These are phyloP conservation scores for Irpex lacteus DNA, from an alignment of 1,284 basidiomycete species.

Conservation along the genomic window DNA sequence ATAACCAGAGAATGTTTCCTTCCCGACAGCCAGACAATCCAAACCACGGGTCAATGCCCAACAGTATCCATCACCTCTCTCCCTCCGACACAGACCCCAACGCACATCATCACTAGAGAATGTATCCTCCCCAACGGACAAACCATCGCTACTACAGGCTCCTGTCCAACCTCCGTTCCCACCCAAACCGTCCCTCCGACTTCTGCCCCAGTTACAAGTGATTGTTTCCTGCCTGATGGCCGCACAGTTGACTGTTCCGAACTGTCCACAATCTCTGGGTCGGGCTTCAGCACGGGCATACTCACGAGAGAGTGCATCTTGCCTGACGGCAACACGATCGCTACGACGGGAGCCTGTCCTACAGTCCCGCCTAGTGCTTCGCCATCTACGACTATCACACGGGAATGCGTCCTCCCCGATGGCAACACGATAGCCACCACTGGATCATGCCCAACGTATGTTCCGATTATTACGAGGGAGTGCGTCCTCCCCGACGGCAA, in stretches of 20 bases:
- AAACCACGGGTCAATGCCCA: neutral
- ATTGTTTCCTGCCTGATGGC: constrained; percentile 6
- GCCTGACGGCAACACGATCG: neutral
- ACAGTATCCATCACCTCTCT: neutral
- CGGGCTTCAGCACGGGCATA: neutral
- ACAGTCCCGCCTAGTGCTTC: neutral
- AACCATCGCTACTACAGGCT: neutral
- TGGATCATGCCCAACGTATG: neutral
- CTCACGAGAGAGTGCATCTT: neutral
- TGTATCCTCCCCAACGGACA: constrained; percentile 2
- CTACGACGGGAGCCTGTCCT: neutral
- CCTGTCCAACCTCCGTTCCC: neutral
- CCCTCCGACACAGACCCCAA: too few relatives aligned
- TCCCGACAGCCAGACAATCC: constrained; percentile 2
- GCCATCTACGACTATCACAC: neutral
- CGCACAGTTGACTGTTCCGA: neutral
- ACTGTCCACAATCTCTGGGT: neutral
- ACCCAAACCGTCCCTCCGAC: neutral
- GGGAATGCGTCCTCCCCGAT: neutral
- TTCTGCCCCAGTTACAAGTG: neutral
- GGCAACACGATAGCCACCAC: neutral
- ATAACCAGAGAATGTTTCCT: neutral
- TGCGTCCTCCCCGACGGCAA: constrained; percentile 5
- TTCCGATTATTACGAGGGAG: neutral
- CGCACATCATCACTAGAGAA: neutral